Percentiles rank a stretch among this genome's conserved stretches.
These are phyloP conservation scores for Chlamydomonas sp. DNA, from an alignment of 139 green algal species.

Conservation along the genomic window DNA sequence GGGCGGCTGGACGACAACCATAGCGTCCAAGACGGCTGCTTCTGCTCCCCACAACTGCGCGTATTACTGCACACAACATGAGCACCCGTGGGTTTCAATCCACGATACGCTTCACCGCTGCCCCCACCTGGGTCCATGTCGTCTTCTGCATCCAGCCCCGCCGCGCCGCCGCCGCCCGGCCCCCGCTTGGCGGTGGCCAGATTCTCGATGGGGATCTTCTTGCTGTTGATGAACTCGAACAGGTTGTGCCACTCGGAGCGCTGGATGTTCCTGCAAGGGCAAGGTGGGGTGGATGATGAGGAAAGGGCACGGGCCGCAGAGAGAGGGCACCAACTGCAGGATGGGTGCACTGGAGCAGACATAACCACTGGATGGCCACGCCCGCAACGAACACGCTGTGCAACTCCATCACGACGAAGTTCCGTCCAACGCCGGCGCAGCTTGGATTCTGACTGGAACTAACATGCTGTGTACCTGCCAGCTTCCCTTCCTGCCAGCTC, in stretches of 20 bases:
- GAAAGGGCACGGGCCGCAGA: too few species aligned
- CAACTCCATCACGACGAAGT: too few species aligned
- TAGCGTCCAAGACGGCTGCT: not conserved
- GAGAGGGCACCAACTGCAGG: not conserved
- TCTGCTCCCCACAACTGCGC: conserved; percentile 7
- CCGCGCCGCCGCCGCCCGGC: conserved; percentile 50
- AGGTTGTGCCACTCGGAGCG: conserved; percentile 90
- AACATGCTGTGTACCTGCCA: too few species aligned
- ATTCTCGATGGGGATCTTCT: conserved; percentile 90
- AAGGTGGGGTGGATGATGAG: not conserved
- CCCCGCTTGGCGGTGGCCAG: conserved; percentile 76
- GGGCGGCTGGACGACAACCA: too few species aligned
- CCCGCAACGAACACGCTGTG: too few species aligned
- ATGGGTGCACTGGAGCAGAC: not conserved
- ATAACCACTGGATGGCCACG: too few species aligned
- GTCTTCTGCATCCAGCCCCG: conserved; percentile 58
- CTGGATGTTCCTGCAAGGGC: conserved; percentile 89
- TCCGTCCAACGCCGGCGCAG: too few species aligned
- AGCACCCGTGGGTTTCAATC: not conserved
- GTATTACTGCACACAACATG: not conserved
- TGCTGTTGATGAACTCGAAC: conserved; percentile 91
- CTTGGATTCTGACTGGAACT: too few species aligned
- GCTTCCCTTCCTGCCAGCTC: too few species aligned
- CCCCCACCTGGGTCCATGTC: conserved; percentile 70
- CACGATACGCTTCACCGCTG: not conserved